phyloP scores from a whole-genome alignment of 163 green algal genomes.

The Trebouxiophyceae sp. region DNA sequence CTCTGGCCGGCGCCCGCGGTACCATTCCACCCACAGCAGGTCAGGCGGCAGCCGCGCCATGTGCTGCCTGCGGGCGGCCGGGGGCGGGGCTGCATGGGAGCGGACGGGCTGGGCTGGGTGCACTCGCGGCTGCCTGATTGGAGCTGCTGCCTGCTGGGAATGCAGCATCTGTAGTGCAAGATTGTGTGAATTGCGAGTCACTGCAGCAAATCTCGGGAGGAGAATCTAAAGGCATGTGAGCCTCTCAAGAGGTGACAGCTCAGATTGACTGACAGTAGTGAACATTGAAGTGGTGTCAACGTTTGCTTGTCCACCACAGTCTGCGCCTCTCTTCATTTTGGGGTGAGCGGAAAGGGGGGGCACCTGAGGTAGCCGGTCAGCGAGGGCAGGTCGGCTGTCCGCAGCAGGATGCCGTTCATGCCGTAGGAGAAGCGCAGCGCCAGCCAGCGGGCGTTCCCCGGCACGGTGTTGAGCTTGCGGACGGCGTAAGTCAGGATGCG shows the following conservation, averaged over 20 bases:
- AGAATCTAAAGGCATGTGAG: no score
- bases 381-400: slow-evolving; percentile 5
- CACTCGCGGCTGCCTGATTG: slow-evolving; percentile 10
- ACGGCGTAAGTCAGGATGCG: slow-evolving; percentile 23
- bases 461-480: slow-evolving; percentile 20
- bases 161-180: slow-evolving; percentile 35
- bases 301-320: no score
- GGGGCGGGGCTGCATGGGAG: neutral
- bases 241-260: no score
- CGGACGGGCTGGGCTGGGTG: slow-evolving; percentile 17
- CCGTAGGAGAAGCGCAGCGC: slow-evolving; percentile 36
- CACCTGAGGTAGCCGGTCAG: slow-evolving; percentile 26
- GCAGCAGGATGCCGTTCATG: slow-evolving; percentile 44
- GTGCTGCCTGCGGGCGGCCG: slow-evolving; percentile 10
- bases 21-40: slow-evolving; percentile 40
- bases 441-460: slow-evolving; percentile 14
- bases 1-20: neutral
- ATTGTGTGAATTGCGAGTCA: no score
- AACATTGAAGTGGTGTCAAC: no score
- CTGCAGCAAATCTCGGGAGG: no score
- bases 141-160: slow-evolving; percentile 34
- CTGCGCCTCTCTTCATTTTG: no score
- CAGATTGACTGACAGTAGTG: no score
- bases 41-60: slow-evolving; percentile 28
- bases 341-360: neutral